Evolutionary conservation across 495 filamentous ascomycete species (phyloP).

Genomic region (Lasiosphaeria hispida): DNA sequence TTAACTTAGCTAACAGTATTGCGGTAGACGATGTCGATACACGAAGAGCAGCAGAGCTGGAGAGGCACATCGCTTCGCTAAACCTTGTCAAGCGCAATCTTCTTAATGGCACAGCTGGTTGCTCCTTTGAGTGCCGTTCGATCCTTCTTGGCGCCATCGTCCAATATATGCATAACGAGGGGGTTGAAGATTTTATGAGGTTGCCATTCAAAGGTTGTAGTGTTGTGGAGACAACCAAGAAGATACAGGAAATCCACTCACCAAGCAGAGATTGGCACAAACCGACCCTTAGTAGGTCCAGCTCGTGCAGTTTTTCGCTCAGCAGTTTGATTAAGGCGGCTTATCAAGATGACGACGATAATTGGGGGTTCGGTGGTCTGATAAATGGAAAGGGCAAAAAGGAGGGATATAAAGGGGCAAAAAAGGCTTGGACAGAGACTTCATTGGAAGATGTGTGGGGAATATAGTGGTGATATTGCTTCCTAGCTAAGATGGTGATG

Average conservation of each 20-base stretch:
- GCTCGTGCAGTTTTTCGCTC: too few relatives aligned
- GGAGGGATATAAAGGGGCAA: too few relatives aligned
- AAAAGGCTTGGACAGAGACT: too few relatives aligned
- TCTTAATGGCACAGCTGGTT: background rate
- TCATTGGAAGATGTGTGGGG: too few relatives aligned
- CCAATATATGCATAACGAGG: conserved; percentile 5
- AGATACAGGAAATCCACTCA: background rate
- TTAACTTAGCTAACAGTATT: background rate
- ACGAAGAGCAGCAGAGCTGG: conserved; percentile 1
- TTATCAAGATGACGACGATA: too few relatives aligned
- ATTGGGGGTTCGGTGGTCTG: too few relatives aligned
- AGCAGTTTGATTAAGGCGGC: too few relatives aligned
- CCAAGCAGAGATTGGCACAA: background rate
- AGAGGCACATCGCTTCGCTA: background rate
- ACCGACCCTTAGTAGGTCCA: too few relatives aligned
- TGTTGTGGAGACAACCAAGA: background rate
- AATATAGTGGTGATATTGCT: too few relatives aligned
- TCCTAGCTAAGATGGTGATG: too few relatives aligned
- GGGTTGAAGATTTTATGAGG: background rate
- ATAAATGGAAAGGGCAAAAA: too few relatives aligned
- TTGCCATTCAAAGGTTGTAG: background rate
- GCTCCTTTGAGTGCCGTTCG: conserved; percentile 17
- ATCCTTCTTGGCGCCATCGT: conserved; percentile 12
- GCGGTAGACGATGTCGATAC: conserved; percentile 6
- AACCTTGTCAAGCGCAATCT: background rate